A percentile compares a stretch with the other conserved stretches of the same genome.
phyloP scores from a whole-genome alignment of 1,139 yeast genomes.

The Candida sanyaensis region DNA sequence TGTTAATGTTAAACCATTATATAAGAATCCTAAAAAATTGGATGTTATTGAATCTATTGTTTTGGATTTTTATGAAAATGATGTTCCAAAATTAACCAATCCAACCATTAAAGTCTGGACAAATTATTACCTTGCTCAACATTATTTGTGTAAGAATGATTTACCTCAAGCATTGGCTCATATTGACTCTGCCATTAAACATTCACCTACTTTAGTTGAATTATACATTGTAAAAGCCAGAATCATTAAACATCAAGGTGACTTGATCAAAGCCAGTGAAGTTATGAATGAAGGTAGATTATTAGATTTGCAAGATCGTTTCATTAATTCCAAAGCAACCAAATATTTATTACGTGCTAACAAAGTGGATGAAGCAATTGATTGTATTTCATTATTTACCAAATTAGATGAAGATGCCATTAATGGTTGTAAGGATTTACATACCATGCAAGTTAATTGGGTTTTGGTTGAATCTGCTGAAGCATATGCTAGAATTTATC shows the following conservation, averaged over 20 bases:
- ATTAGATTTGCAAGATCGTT: constrained; percentile 86
- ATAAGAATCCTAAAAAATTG: constrained; percentile 52
- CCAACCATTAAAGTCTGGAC: constrained; percentile 76
- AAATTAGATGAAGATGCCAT: constrained; percentile 71
- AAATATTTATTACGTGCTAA: constrained; percentile 85
- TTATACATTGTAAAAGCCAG: constrained; percentile 79
- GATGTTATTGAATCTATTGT: constrained; percentile 56
- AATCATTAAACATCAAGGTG: constrained; percentile 70
- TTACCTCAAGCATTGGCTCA: constrained; percentile 52
- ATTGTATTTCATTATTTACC: constrained; percentile 76
- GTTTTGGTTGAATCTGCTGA: constrained; percentile 85
- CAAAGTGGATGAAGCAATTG: constrained; percentile 72
- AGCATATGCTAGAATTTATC: constrained; percentile 53
- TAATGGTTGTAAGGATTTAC: constrained; percentile 86
- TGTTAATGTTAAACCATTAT: constrained; percentile 80
- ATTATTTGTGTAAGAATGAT: constrained; percentile 59
- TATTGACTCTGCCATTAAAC: constrained; percentile 66
- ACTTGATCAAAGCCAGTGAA: constrained; percentile 60
- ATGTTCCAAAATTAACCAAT: constrained; percentile 26
- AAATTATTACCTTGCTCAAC: constrained; percentile 79
- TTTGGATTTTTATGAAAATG: constrained; percentile 40
- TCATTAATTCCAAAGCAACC: constrained; percentile 84
- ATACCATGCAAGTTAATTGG: constrained; percentile 91
- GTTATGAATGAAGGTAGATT: constrained; percentile 71
- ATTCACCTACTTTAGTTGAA: constrained; percentile 84